These are phyloP conservation scores for Oryza coarctata DNA, from an alignment of 176 grass and related monocot genomes.

Conservation along the genomic window DNA sequence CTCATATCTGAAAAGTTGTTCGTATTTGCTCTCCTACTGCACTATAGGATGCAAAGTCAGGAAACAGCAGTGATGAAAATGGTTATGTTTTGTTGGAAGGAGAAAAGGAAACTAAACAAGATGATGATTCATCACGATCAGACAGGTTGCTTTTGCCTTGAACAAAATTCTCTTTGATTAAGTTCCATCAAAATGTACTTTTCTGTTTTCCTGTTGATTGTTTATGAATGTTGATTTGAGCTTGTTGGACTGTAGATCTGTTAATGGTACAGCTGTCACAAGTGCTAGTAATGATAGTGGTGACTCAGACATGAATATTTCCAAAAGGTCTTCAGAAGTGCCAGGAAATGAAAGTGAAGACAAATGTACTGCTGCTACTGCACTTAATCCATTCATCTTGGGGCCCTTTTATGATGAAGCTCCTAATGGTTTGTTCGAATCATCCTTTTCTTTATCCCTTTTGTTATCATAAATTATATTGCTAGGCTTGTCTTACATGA, in stretches of 20 bases:
- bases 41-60: slow-evolving; percentile 67
- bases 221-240: slow-evolving; percentile 46
- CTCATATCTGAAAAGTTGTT: slow-evolving; percentile 23
- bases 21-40: slow-evolving; percentile 20
- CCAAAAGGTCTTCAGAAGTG: slow-evolving; percentile 50
- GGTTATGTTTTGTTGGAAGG: slow-evolving; percentile 45
- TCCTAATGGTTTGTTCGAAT: slow-evolving; percentile 64
- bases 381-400: slow-evolving; percentile 52
- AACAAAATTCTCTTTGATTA: slow-evolving; percentile 15
- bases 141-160: slow-evolving; percentile 54
- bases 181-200: slow-evolving; percentile 30
- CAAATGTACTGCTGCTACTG: slow-evolving; percentile 9
- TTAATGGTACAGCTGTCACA: slow-evolving; percentile 38
- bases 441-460: slow-evolving; percentile 11
- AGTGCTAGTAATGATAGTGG: slow-evolving; percentile 36
- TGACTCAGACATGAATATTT: slow-evolving; percentile 44
- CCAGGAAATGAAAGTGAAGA: slow-evolving; percentile 52
- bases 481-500: slow-evolving; percentile 17
- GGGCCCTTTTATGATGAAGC: slow-evolving; percentile 56
- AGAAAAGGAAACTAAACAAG: slow-evolving; percentile 64
- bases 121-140: slow-evolving; percentile 49
- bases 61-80: slow-evolving; percentile 61
- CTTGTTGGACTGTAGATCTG: slow-evolving; percentile 47
- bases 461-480: slow-evolving; percentile 14
- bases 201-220: slow-evolving; percentile 26